Evolutionary conservation across 1,139 yeast genomes (phyloP), one percentile per base, ranked within the genome.

Genomic region (Lodderomyces orthopsilosis): DNA sequence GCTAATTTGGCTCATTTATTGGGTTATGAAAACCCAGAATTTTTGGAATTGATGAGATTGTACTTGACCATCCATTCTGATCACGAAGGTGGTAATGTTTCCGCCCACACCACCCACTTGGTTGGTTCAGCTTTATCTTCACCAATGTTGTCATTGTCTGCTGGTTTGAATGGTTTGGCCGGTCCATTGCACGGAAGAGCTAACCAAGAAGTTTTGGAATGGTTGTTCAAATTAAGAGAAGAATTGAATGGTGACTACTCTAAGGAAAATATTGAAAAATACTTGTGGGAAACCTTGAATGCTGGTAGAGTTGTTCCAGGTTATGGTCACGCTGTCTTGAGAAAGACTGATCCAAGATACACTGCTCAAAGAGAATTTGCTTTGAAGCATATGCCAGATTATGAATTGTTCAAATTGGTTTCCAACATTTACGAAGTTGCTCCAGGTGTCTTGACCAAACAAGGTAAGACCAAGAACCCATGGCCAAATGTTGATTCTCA

Each of bases 181-280:
- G 98, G 98, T 68, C 98, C 98, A 54, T 81, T 91, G 65, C 98
- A 91, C 71, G 98, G 98, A 54, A 84, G 95, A 72, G 98, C 98
- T 56, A 91, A 91, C 76, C 98, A 91, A 75, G 98, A 91, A 75
- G 98, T 91, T 49, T 83, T 91, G 63, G 90, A 90, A 71, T 91
- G 95, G 86, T 79, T 91, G 63, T 78, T 85, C 68, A 84, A 84
- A 66, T 82, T 90, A 83, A 81, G 81, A 72, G 77, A 78, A 49
- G 87, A 79, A 64, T 78, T 89, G 57, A 76, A 85, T 53, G 86
- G 87, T 59, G 83, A 83, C 61, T 76, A 74, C 74, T 76, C 89
- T 55, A 78, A 80, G 67, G 83, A 77, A 65, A 82, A 85, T 66
- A 85, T 91, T 57, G 91, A 84, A 72, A 80, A 81, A 63, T 89